These are phyloP conservation scores for Chlamydomonas sp. DNA, from an alignment of 139 green algal genomes.

Conservation along the genomic window DNA sequence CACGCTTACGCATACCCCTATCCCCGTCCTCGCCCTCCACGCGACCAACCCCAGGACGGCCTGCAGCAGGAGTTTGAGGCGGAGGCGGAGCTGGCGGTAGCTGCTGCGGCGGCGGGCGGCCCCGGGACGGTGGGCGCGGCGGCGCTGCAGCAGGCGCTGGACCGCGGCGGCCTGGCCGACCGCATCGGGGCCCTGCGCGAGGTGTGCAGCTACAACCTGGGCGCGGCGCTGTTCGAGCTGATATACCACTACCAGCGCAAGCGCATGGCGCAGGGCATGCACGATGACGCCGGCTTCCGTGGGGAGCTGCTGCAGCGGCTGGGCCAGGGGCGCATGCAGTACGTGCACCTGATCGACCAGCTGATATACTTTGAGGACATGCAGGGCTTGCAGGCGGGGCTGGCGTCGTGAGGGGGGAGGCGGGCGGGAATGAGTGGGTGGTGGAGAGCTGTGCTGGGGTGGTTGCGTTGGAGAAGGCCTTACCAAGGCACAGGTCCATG, in stretches of 20 bases:
- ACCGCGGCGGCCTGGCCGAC: constrained; percentile 24
- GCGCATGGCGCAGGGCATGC: constrained; percentile 39
- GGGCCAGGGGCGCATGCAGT: constrained; percentile 48
- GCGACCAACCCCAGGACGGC: not conserved
- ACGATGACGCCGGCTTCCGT: constrained; percentile 29
- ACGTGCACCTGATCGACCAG: constrained; percentile 55
- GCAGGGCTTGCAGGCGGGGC: not conserved
- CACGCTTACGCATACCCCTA: too few species aligned
- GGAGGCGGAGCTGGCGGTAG: not conserved
- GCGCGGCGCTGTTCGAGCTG: constrained; percentile 48
- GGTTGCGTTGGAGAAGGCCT: too few species aligned
- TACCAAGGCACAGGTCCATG: too few species aligned
- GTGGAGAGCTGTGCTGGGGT: too few species aligned
- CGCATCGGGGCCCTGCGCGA: constrained; percentile 44
- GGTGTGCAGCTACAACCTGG: constrained; percentile 45
- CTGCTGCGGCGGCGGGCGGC: not conserved
- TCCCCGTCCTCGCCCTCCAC: too few species aligned
- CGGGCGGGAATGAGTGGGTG: too few species aligned
- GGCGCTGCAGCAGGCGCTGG: constrained; percentile 18
- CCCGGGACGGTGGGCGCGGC: not conserved
- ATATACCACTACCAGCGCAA: constrained; percentile 45
- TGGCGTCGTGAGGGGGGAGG: not conserved
- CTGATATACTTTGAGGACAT: constrained; percentile 54
- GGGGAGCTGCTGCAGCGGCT: constrained; percentile 40
- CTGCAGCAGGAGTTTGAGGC: constrained; percentile 37